A percentile compares a stretch with the other conserved stretches of the same genome.
phyloP scores from a whole-genome alignment of 192 early-diverging fungal species.

The Kickxella alabastrina region DNA sequence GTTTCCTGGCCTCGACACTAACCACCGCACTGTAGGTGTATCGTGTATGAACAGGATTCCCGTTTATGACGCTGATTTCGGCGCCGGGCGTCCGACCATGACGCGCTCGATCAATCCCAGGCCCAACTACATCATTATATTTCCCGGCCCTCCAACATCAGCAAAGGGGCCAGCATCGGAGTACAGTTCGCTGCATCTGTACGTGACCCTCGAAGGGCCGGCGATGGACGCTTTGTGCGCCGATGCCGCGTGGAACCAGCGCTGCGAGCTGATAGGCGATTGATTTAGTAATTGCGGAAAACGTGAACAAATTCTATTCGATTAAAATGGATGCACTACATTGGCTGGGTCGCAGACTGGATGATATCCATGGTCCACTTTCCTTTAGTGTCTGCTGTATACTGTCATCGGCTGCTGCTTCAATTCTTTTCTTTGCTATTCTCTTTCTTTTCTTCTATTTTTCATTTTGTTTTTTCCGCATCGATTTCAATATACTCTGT shows the following conservation, averaged over 20 bases:
- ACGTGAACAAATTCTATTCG: too few relatives aligned
- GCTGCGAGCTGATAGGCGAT: slow-evolving; percentile 29
- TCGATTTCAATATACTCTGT: background rate
- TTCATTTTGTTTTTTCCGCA: background rate
- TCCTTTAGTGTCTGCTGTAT: too few relatives aligned
- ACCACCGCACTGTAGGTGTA: slow-evolving; percentile 18
- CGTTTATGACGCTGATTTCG: slow-evolving; percentile 41
- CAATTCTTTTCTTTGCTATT: slow-evolving; percentile 3
- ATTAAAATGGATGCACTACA: too few relatives aligned
- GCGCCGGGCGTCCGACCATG: slow-evolving; percentile 32
- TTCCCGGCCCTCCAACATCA: slow-evolving; percentile 28
- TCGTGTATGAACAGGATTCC: slow-evolving; percentile 47
- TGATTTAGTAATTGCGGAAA: slow-evolving; percentile 1
- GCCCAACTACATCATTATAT: slow-evolving; percentile 43
- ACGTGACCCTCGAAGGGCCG: slow-evolving; percentile 29
- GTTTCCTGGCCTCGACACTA: slow-evolving; percentile 40
- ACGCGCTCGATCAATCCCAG: slow-evolving; percentile 41
- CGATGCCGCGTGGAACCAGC: slow-evolving; percentile 14
- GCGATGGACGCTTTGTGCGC: slow-evolving; percentile 34
- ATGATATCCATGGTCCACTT: too few relatives aligned
- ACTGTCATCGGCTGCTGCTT: background rate
- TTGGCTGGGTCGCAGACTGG: too few relatives aligned
- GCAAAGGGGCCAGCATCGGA: background rate
- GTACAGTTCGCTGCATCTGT: slow-evolving; percentile 30
- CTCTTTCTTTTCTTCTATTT: slow-evolving; percentile 7